Base-by-base conservation (phyloP, 2,329 filamentous ascomycete species). In the Epicoccum nigrum region DNA sequence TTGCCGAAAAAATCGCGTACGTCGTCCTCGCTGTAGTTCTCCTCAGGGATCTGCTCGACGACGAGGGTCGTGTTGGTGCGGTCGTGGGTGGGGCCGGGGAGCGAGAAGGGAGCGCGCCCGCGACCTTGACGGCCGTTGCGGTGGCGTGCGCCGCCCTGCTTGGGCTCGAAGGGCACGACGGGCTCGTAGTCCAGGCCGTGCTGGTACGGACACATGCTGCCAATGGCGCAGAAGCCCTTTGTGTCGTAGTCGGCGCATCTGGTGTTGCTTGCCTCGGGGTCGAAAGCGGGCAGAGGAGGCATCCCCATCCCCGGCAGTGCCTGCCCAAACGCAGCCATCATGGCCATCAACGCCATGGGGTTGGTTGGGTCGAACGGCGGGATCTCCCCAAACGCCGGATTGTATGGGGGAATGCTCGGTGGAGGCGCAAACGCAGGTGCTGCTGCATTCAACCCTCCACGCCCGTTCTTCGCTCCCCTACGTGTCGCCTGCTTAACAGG, bases 11-110 rank as follows among this genome's bases (percentile, higher is more conserved):
- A 93, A 1, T 72, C 75, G 9, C 83, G 83, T 11, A 94, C 81
- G 9, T 81, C 74, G 0, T 85, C 79, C 62, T 92, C 88, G 34
- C 76, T 79, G 47, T 89, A 86, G 47, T 84, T 80, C 16, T 89
- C 86, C 54, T 87, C 82, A 0, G 90, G 90, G 5, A 94, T 93
- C 49, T 86, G 86, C 66, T 92, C 88, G 2, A 94, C 81, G 2
- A 92, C 88, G 16, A 94, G 82, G 0, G 85, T 84, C 7, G 83
- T 87, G 60, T 86, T 87, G 0, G 79, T 80, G 46, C 74, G 79
- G 67, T 92, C 87, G 41, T 78, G 71, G 20, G 85, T 81, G 0
- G 86, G 84, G 0, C 86, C 86, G 17, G 84, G 80, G 0, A 81
- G 79, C 0, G 89, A 89, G 63, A 90, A 86, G 0, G 84, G 74